Percentiles rank a stretch among this genome's conserved stretches.
These are phyloP conservation scores for Kitagawia praeruptora DNA, from an alignment of 129 eudicot genomes.

Conservation along the genomic window DNA sequence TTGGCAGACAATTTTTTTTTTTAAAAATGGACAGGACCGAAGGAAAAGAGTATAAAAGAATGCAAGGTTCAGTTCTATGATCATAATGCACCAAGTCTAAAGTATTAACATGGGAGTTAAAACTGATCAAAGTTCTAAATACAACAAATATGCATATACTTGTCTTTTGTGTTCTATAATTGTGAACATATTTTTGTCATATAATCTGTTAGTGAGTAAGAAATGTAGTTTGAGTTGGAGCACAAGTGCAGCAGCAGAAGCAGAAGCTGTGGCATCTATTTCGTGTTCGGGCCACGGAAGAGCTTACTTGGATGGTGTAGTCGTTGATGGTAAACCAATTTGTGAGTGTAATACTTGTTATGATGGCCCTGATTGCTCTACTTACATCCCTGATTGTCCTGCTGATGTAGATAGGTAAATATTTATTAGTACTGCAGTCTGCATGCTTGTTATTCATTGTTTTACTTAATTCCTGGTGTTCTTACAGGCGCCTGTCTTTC, in stretches of 20 bases:
- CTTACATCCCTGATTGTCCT: slow-evolving; percentile 16
- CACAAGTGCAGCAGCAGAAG: slow-evolving; percentile 35
- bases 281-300: slow-evolving; percentile 45
- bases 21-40: too few species aligned
- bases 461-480: too few species aligned
- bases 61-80: background rate
- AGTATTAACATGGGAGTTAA: background rate
- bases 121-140: background rate
- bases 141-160: background rate
- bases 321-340: slow-evolving; percentile 22
- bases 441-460: background rate
- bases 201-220: background rate
- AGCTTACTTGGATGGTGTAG: slow-evolving; percentile 41
- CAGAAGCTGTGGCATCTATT: slow-evolving; percentile 36
- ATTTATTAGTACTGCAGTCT: background rate
- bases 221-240: slow-evolving; percentile 39
- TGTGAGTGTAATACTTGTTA: slow-evolving; percentile 44
- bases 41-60: background rate
- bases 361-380: slow-evolving; percentile 42
- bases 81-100: background rate
- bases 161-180: background rate
- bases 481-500: too few species aligned
- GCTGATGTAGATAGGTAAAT: slow-evolving; percentile 33
- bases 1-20: too few species aligned
- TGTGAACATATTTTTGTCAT: background rate